phyloP scores from a whole-genome alignment of 768 basidiomycete genomes.

The Hericium erinaceus region DNA sequence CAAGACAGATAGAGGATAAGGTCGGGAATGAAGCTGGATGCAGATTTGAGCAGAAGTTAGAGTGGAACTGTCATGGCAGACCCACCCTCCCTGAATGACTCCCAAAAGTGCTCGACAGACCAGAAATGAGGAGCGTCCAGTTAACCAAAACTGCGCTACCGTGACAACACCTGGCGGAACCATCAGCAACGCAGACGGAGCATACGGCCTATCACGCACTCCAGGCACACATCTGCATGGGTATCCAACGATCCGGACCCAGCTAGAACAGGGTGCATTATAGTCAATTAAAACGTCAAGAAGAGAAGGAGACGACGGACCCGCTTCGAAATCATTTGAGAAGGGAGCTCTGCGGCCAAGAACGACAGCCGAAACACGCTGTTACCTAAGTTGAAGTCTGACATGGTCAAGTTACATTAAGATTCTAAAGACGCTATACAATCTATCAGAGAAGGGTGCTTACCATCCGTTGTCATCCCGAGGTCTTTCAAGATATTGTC shows the following conservation, averaged over 20 bases:
- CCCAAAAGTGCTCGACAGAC: constrained; percentile 30
- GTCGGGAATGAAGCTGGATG: constrained; percentile 14
- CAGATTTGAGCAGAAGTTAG: constrained; percentile 22
- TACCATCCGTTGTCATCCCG: constrained; percentile 44
- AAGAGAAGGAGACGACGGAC: constrained; percentile 16
- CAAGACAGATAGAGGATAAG: constrained; percentile 49
- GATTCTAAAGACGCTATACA: neutral
- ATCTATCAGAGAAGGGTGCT: constrained; percentile 1
- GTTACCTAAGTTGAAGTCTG: constrained; percentile 12
- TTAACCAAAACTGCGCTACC: constrained; percentile 46
- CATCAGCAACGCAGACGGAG: constrained; percentile 24
- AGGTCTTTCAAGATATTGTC: constrained; percentile 56
- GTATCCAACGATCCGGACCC: constrained; percentile 56
- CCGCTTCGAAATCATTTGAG: constrained; percentile 52
- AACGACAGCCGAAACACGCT: constrained; percentile 14
- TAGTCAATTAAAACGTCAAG: neutral
- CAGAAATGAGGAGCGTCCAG: constrained; percentile 40
- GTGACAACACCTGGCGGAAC: constrained; percentile 30
- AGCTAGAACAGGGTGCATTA: constrained; percentile 1
- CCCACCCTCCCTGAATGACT: constrained; percentile 40
- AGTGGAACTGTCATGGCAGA: constrained; percentile 29
- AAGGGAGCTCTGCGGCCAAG: constrained; percentile 41
- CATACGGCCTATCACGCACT: constrained; percentile 3
- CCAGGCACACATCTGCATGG: constrained; percentile 34
- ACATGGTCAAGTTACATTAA: constrained; percentile 18